phyloP scores from a whole-genome alignment of 192 early-diverging fungal genomes.

The Ambispora gerdemannii region DNA sequence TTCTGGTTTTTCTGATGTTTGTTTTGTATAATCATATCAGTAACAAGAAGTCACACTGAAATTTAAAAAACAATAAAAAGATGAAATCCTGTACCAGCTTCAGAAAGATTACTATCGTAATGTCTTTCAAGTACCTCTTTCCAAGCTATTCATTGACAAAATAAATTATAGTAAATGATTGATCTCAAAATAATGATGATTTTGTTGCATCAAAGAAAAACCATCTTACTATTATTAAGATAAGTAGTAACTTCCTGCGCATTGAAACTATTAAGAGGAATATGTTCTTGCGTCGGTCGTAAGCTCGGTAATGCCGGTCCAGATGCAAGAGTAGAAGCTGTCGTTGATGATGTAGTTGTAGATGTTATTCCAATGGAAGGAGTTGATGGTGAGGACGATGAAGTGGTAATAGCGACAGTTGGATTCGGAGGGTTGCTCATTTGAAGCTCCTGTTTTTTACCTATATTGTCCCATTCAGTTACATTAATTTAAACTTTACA shows the following conservation, averaged over 20 bases:
- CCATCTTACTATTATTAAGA: constrained; percentile 27
- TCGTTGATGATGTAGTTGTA: neutral
- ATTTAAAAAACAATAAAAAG: too few relatives aligned
- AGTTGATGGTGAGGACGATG: neutral
- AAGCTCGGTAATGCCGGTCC: neutral
- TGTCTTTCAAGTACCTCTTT: constrained; percentile 1
- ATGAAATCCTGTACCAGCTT: constrained; percentile 18
- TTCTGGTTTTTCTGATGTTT: constrained; percentile 31
- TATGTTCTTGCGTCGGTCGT: constrained; percentile 11
- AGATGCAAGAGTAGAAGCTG: neutral
- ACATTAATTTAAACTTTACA: neutral
- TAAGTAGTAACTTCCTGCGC: constrained; percentile 24
- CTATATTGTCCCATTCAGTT: neutral
- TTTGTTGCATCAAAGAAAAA: too few relatives aligned
- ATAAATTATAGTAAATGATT: neutral
- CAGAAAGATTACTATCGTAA: constrained; percentile 21
- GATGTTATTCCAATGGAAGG: neutral
- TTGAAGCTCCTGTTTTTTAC: constrained; percentile 23
- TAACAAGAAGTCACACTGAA: too few relatives aligned
- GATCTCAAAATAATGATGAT: neutral
- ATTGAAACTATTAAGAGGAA: constrained; percentile 30
- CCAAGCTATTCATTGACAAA: neutral
- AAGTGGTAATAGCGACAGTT: constrained; percentile 1
- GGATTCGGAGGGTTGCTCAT: neutral
- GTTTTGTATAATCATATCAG: too few relatives aligned